Evolutionary conservation across 2,329 filamentous ascomycete genomes (phyloP).

Genomic region (Akanthomyces uredinophilus): DNA sequence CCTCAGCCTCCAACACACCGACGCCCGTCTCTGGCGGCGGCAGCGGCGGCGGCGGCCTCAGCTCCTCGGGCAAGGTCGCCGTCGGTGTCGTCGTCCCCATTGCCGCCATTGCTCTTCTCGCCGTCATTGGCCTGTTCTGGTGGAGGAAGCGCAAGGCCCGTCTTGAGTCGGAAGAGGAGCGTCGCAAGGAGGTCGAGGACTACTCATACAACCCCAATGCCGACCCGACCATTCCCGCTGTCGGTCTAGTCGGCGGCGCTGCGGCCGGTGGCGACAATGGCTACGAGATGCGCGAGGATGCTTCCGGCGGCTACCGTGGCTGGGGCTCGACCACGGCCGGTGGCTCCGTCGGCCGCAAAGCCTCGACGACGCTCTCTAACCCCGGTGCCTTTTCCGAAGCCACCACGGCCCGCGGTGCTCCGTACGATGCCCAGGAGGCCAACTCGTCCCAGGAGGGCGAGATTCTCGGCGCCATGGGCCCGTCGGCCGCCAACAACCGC

Average conservation of each 20-base stretch:
- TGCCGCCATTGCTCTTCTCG: slow-evolving; percentile 75
- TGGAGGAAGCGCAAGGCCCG: slow-evolving; percentile 86
- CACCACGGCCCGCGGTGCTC: slow-evolving; percentile 61
- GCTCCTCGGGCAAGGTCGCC: slow-evolving; percentile 68
- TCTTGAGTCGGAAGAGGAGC: slow-evolving; percentile 78
- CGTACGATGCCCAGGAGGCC: slow-evolving; percentile 53
- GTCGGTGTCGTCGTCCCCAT: slow-evolving; percentile 94
- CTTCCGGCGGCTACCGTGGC: slow-evolving; percentile 77
- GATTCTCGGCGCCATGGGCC: slow-evolving; percentile 77
- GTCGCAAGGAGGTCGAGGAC: slow-evolving; percentile 94
- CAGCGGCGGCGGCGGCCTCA: slow-evolving; percentile 41
- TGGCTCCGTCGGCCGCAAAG: slow-evolving; percentile 70
- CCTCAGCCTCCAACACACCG: slow-evolving; percentile 24
- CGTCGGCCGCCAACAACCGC: slow-evolving; percentile 60
- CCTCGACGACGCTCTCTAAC: slow-evolving; percentile 83
- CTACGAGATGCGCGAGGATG: slow-evolving; percentile 75
- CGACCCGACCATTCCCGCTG: slow-evolving; percentile 67
- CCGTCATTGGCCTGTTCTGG: slow-evolving; percentile 71
- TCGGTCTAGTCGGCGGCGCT: slow-evolving; percentile 38
- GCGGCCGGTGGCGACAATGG: slow-evolving; percentile 41
- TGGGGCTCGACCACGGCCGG: slow-evolving; percentile 77
- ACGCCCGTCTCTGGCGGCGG: slow-evolving; percentile 25
- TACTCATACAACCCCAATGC: slow-evolving; percentile 98
- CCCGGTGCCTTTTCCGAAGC: slow-evolving; percentile 69
- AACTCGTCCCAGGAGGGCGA: slow-evolving; percentile 66